phyloP scores from a whole-genome alignment of 495 filamentous ascomycete genomes.

The Podospora pseudopauciseta region DNA sequence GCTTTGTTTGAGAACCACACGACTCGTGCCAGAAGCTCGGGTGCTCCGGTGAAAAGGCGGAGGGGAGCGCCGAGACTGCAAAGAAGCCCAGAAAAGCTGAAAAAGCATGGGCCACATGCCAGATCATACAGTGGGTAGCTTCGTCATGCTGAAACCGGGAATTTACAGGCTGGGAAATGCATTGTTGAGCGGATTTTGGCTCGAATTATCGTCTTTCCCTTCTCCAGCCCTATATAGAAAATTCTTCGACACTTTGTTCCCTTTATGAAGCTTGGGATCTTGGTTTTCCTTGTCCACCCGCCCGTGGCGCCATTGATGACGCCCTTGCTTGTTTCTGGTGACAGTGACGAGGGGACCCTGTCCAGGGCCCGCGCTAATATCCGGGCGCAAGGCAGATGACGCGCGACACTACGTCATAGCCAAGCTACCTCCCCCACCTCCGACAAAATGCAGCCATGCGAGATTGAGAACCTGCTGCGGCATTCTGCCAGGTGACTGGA shows the following conservation, averaged over 20 bases:
- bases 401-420: constrained; percentile 24
- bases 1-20: not conserved
- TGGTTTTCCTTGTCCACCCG: not conserved
- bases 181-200: not conserved
- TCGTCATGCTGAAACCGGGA: not conserved
- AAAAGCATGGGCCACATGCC: not conserved
- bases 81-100: not conserved
- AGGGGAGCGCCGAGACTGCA: not conserved
- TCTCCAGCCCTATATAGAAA: not conserved
- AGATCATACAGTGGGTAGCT: not conserved
- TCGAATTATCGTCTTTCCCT: not conserved
- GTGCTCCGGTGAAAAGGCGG: not conserved
- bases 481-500: not conserved
- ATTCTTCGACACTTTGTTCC: not conserved
- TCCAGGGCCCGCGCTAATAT: constrained; percentile 16
- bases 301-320: not conserved
- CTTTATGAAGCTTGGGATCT: not conserved
- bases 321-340: not conserved
- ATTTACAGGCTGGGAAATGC: not conserved
- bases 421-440: not conserved
- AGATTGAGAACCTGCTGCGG: constrained; percentile 12
- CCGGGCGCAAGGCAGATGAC: constrained; percentile 17
- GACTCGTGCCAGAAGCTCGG: not conserved
- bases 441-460: constrained; percentile 5
- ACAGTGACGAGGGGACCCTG: not conserved